Evolutionary conservation across 1,139 yeast species (phyloP), one percentile per base, ranked within the genome.

Genomic region (Sugiyamaella novakii): DNA sequence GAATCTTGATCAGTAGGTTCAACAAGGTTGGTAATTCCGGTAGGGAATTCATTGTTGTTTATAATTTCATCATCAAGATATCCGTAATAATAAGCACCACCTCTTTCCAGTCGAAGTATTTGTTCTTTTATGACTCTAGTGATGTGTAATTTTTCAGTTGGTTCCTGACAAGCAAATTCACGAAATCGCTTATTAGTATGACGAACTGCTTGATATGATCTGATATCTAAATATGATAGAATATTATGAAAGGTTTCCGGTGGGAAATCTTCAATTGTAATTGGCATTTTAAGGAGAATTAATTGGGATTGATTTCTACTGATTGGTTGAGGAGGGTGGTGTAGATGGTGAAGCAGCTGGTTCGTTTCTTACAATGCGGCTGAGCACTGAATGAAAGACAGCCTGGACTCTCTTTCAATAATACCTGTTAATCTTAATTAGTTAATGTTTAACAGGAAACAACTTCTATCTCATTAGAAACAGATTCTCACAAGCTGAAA

Each of bases 151-250:
- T 43, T 43, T 19, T 49, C 45, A 8, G 45, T 35, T 11, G 33
- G 25, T n/a, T 30, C 41, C 11, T 36, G 38, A 11, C 41, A 37
- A 5, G 47, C 28, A 6, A 53, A 24, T 17, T 29, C 36, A 1
- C 57, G 39, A 25, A 47, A 35, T 29, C 31, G 14, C 12, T 28
- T 29, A 35, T 52, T 46, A 14, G 52, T 42, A 12, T 50, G 57
- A 19, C 54, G 27, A 11, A 51, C 14, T 22, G 42, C 35, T 31
- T 46, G 42, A 28, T 47, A 53, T 19, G 52, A 39, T 12, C 37
- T 39, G 28, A 51, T 49, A 41, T 54, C 57, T n/a, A 54, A 43
- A 19, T 33, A 29, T 3, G 36, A 31, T 33, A 52, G 28, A 29
- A 50, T 50, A 15, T 36, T 43, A 21, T 36, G 39, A 29, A 50